Evolutionary conservation across 2,329 filamentous ascomycete species (phyloP).

Genomic region (Diplodia seriata): DNA sequence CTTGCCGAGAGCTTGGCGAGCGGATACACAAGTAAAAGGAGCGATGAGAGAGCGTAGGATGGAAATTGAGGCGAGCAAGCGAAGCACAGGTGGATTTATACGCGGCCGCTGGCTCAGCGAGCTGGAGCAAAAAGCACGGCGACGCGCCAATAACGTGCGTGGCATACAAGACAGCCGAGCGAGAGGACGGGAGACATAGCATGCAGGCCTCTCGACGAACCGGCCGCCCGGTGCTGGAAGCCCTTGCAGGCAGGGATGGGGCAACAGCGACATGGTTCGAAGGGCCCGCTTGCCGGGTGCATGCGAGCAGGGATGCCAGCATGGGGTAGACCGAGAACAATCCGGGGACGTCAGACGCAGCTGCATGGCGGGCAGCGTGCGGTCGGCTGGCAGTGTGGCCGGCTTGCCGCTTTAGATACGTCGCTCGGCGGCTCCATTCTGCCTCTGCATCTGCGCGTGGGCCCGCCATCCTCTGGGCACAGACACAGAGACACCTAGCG

Average conservation of each 20-base stretch:
- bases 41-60: not conserved
- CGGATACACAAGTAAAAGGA: not conserved
- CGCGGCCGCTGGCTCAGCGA: constrained; percentile 21
- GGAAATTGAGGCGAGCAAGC: not conserved
- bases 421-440: constrained; percentile 27
- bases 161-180: constrained; percentile 31
- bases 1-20: constrained; percentile 15
- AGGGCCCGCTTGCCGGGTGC: constrained; percentile 22
- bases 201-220: constrained; percentile 22
- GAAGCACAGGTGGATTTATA: constrained; percentile 21
- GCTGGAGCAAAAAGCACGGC: constrained; percentile 17
- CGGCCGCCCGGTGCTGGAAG: constrained; percentile 14
- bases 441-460: constrained; percentile 17
- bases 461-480: constrained; percentile 16
- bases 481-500: constrained; percentile 20
- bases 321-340: constrained; percentile 20
- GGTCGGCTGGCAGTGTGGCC: constrained; percentile 19
- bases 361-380: constrained; percentile 11
- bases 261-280: constrained; percentile 28
- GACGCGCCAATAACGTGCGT: constrained; percentile 27
- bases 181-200: constrained; percentile 16
- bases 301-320: constrained; percentile 13
- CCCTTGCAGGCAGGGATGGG: constrained; percentile 28
- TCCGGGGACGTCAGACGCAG: constrained; percentile 27
- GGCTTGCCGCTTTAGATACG: constrained; percentile 30